These are phyloP conservation scores for Thermochaetoides thermophila DNA, from an alignment of 495 filamentous ascomycete species.

Conservation along the genomic window DNA sequence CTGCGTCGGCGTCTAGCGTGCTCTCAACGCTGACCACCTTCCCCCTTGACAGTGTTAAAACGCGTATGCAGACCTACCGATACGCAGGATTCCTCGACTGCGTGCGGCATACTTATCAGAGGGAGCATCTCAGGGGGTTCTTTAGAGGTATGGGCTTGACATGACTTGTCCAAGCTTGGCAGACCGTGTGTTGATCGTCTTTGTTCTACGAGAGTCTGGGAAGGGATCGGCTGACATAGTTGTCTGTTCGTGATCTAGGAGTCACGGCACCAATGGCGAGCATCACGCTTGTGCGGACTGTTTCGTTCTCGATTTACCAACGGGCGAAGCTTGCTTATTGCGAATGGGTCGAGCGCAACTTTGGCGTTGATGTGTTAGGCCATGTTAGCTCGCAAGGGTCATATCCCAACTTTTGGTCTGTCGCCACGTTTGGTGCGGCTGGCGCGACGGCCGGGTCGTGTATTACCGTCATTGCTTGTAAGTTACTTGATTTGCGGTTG, in stretches of 20 bases:
- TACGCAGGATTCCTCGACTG: slow-evolving; percentile 56
- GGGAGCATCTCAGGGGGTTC: slow-evolving; percentile 59
- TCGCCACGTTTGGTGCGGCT: slow-evolving; percentile 61
- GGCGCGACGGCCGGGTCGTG: slow-evolving; percentile 67
- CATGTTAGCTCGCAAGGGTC: slow-evolving; percentile 57
- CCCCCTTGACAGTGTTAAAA: slow-evolving; percentile 73
- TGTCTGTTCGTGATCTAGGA: slow-evolving; percentile 30
- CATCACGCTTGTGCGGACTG: slow-evolving; percentile 76
- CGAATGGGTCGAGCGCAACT: slow-evolving; percentile 44
- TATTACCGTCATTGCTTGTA: slow-evolving; percentile 77
- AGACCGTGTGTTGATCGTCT: neutral
- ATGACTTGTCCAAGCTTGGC: neutral
- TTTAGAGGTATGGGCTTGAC: too few relatives aligned
- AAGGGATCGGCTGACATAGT: neutral
- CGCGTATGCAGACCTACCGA: slow-evolving; percentile 72
- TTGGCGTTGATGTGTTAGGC: slow-evolving; percentile 54
- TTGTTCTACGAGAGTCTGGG: neutral
- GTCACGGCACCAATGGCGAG: slow-evolving; percentile 68
- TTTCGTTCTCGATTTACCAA: slow-evolving; percentile 91
- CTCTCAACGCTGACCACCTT: slow-evolving; percentile 61
- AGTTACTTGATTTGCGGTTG: slow-evolving; percentile 18
- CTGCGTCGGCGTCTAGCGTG: slow-evolving; percentile 58
- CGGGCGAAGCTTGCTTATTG: slow-evolving; percentile 65
- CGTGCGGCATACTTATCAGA: slow-evolving; percentile 54
- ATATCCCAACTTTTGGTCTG: slow-evolving; percentile 50